Base-by-base conservation (phyloP, 345 rosid species). In the Citrus hindsii region DNA sequence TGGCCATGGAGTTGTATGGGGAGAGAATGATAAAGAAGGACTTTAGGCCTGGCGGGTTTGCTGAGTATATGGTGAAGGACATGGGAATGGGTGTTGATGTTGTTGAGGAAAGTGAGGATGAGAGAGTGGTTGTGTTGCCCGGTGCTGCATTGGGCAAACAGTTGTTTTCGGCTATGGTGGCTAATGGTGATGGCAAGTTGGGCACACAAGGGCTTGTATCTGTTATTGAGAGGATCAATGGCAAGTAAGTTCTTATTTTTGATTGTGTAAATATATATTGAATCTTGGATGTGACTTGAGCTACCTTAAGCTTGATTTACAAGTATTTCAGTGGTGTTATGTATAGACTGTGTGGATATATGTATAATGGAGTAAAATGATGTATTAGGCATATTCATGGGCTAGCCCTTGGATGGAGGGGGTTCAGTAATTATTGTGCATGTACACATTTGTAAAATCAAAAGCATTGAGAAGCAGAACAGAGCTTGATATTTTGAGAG, bases 31-130 rank as follows among this genome's bases (percentile, higher is more conserved):
- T 82, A 2, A 78, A 68, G 37, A 86, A 89, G 75, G 96, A 92
- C 69, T 92, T 89, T 58, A 83, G 79, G 83, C 90, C 94, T 0
- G 94, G 96, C 1, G 98, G 89, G 59, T 88, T 86, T 40, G 91
- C 92, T 0, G 94, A 92, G 84, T 94, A 92, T 46, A 88, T 91
- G 83, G 92, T 92, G 79, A 94, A 94, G 85, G 98, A 94, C 79
- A 78, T 94, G 87, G 97, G 93, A 9, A 88, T 92, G 94, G 96
- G 94, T 9, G 90, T 87, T 59, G 87, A 89, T 84, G 81, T 84
- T 28, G 87, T 87, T 51, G 87, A 88, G 80, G 89, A 81, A 51
- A 86, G 78, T 2, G 91, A 83, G 22, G 88, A 82, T 66, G 80
- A 75, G 62, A 83, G 75, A 62, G 87, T 82, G 18, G 80, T 53